Evolutionary conservation across 768 basidiomycete species (phyloP).

Genomic region (Lactarius sp.): DNA sequence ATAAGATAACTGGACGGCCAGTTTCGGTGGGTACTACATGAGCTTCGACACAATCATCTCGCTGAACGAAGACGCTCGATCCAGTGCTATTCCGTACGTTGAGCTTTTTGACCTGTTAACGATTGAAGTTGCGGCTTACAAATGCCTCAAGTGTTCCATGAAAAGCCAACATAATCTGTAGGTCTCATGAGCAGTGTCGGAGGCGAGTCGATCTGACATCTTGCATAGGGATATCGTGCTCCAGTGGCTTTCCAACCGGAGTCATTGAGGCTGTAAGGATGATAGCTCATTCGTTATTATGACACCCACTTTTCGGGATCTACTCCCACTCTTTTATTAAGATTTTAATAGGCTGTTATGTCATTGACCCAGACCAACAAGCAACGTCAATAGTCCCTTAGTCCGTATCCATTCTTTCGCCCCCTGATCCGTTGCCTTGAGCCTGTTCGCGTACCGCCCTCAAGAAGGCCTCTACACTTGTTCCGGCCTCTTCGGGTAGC

Average conservation of each 20-base stretch:
- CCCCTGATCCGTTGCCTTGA: slow-evolving; percentile 40
- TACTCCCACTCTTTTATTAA: not conserved
- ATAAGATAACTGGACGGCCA: slow-evolving; percentile 72
- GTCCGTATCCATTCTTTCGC: slow-evolving; percentile 79
- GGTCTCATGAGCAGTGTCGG: slow-evolving; percentile 28
- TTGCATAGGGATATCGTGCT: slow-evolving; percentile 70
- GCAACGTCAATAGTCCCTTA: slow-evolving; percentile 30
- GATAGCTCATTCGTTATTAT: not conserved
- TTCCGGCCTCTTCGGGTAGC: slow-evolving; percentile 79
- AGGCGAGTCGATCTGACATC: slow-evolving; percentile 12
- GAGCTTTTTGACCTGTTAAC: not conserved
- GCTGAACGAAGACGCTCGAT: slow-evolving; percentile 7
- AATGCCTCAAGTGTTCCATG: slow-evolving; percentile 75
- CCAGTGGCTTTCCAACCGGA: slow-evolving; percentile 77
- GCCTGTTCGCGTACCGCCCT: slow-evolving; percentile 76
- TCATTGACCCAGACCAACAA: slow-evolving; percentile 6
- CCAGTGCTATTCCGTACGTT: slow-evolving; percentile 72
- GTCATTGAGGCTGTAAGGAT: slow-evolving; percentile 46
- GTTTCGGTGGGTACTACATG: slow-evolving; percentile 64
- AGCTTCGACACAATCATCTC: not conserved
- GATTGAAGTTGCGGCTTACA: not conserved
- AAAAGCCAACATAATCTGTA: slow-evolving; percentile 92
- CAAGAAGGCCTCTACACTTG: slow-evolving; percentile 72
- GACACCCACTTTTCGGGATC: not conserved
- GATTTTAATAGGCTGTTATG: slow-evolving; percentile 10